Base-by-base conservation (phyloP, 345 rosid species). In the Microcos paniculata region DNA sequence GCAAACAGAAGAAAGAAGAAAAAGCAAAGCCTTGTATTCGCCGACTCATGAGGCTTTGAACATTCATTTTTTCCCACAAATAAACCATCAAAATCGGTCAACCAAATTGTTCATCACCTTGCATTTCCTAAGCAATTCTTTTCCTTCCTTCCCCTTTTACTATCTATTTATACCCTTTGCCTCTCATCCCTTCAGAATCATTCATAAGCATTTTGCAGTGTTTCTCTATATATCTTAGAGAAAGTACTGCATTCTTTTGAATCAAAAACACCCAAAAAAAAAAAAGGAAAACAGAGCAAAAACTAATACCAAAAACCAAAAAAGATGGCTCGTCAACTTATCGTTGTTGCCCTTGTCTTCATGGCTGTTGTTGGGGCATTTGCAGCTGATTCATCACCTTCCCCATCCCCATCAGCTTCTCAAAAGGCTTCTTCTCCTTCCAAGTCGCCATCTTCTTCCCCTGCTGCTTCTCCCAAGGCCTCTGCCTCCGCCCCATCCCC, bases 371-470 rank as follows among this genome's bases (percentile, higher is more conserved):
- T 67, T 4, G 73, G 66, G 2, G 76, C n/a, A 9, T 86, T 78
- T 16, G 82, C 89, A 1, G 87, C 85, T 0, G 80, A 83, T 46
- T 15, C 43, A 0, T 70, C 86, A 51, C 87, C 87, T 0, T 23
- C 88, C 1, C 77, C 84, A 0, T 49, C 81, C 0, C 79, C 80
- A 49, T 73, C 85, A 26, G 21, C 48, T 58, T 6, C 82, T 0
- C 55, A 83, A n/a, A 62, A 80, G 1, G 72, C 86, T 2, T 14
- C 80, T 3, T 38, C 84, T 5, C 71, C 84, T 42, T 67, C 87
- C 12, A 83, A 85, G 6, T 33, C 80, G 28, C 5, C 71, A 1
- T 9, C 83, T 7, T 72, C 78, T n/a, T 1, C 86, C 13, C 63
- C 78, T 12, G 48, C 81, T 14, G 5, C 80, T n/a, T 67, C 86